Evolutionary conservation across 176 grass and related monocot species (phyloP).

Genomic region (Carex cristatella): DNA sequence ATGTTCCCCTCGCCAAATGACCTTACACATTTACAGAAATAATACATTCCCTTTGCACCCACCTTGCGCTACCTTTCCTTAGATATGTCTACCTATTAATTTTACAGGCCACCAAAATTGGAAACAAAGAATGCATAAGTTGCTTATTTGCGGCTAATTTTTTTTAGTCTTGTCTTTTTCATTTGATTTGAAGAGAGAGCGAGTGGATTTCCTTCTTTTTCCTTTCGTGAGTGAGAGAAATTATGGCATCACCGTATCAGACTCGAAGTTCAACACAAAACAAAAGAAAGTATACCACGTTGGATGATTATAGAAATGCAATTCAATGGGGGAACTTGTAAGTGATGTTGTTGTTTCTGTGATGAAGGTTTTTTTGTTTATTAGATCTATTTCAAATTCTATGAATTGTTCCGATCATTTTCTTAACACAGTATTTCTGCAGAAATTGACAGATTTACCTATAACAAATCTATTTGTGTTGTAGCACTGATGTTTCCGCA

Average conservation of each 20-base stretch:
- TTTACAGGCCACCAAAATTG: not conserved
- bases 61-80: conserved; percentile 4
- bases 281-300: not conserved
- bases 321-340: conserved; percentile 2
- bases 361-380: not conserved
- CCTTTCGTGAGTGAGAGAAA: not conserved
- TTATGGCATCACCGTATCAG: not conserved
- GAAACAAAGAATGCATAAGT: not conserved
- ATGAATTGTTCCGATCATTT: not conserved
- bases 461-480: conserved; percentile 2
- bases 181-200: not conserved
- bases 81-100: not conserved
- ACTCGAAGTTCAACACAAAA: not conserved
- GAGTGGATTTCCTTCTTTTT: not conserved
- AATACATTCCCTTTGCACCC: not conserved
- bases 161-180: not conserved
- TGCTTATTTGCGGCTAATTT: not conserved
- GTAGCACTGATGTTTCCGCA: not conserved
- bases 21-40: not conserved
- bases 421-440: not conserved
- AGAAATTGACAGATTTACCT: not conserved
- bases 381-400: not conserved
- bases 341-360: not conserved
- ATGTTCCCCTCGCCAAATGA: not conserved
- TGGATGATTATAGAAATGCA: not conserved